Conservation (phyloP, 2,329 filamentous ascomycete species). For the Lithohypha guttulata region DNA sequence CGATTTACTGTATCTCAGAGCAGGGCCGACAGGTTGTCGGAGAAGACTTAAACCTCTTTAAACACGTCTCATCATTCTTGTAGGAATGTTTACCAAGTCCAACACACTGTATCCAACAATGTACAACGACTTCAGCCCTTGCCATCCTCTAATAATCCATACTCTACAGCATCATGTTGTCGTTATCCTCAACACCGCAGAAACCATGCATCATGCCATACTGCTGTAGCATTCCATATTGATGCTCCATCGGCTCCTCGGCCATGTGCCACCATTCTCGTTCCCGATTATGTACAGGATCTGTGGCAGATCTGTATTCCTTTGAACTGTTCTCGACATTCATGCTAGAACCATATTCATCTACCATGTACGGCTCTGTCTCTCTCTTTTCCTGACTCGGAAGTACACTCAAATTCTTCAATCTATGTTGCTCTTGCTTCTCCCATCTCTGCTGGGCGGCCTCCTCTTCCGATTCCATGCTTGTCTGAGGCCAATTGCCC, state of each 20-base stretch:
- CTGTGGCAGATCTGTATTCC: constrained; percentile 29
- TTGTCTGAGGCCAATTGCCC: constrained; percentile 48
- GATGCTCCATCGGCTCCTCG: constrained; percentile 28
- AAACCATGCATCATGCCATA: constrained; percentile 16
- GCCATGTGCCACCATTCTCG: constrained; percentile 29
- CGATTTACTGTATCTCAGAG: too few relatives aligned
- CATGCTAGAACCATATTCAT: constrained; percentile 61
- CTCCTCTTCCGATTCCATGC: constrained; percentile 43
- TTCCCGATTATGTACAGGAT: constrained; percentile 31
- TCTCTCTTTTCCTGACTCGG: constrained; percentile 27
- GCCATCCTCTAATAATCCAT: too few relatives aligned
- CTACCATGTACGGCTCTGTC: constrained; percentile 74
- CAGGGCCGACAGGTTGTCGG: too few relatives aligned
- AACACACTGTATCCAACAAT: too few relatives aligned
- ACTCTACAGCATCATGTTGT: constrained; percentile 2
- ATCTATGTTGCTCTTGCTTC: constrained; percentile 26
- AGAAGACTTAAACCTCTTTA: too few relatives aligned
- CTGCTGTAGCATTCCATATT: constrained; percentile 30
- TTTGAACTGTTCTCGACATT: constrained; percentile 43
- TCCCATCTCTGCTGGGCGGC: constrained; percentile 52
- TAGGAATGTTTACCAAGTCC: too few relatives aligned
- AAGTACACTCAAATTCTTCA: constrained; percentile 36
- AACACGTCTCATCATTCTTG: neutral
- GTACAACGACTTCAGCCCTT: too few relatives aligned
- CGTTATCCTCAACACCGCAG: constrained; percentile 4